Base-by-base conservation (phyloP, 2,329 filamentous ascomycete genomes). In the Aspergillus piperis region DNA sequence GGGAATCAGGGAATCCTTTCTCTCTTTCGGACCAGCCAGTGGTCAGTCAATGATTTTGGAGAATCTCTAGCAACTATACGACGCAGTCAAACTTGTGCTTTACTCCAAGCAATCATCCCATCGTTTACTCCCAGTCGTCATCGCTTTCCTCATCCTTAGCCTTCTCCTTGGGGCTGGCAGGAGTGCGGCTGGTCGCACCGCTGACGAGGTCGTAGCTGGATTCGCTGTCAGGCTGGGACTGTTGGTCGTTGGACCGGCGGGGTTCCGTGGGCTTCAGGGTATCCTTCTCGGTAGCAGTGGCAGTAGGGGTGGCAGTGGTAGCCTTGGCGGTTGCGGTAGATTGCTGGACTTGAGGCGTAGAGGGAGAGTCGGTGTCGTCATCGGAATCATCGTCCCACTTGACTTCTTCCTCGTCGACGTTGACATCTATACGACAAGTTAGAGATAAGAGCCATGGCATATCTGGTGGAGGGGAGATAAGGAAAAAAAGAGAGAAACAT, bases 131-230 rank as follows among this genome's bases (percentile, higher is more conserved):
- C 88, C 90, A 92, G 71, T 92, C 90, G 68, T 90, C 88, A 60
- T 91, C 88, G 65, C 86, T 89, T 63, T 90, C 87, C 57, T 83
- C 82, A 3, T 70, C 74, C 57, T 78, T 78, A 15, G 70, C 67
- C 61, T 76, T 77, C 59, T 86, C 83, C 70, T 84, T 83, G 2
- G 86, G 86, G 61, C 84, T 88, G 5, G 85, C 84, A 1, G 92
- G 90, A 17, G 92, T 89, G 65, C 90, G 90, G 74, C 91, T 96
- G 39, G 88, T 87, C 48, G 86, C 85, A 52, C 90, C 90, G 54
- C 90, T 93, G 49, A 99, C 92, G 36, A 99, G 84, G 74, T 99
- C 95, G 75, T 99, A 99, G 79, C 92, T 96, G 17, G 91, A 91
- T 69, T 99, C 95, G 73, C 94, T 97, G 70, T 95, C 95, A 7